Conservation (phyloP, 148 eudicot genomes). For the Fagopyrum esculentum region DNA sequence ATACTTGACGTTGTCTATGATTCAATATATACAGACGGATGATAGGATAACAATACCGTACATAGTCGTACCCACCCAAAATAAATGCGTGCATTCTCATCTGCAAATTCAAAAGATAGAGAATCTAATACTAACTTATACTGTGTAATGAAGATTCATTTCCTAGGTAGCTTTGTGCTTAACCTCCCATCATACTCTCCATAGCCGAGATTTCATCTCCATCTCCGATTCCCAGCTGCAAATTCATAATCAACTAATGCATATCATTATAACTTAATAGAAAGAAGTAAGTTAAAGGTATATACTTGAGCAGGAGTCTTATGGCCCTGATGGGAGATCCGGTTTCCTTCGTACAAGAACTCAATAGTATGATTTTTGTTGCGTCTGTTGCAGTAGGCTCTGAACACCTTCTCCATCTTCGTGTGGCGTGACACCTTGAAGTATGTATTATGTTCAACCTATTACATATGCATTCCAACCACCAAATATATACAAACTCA, state of each 20-base stretch:
- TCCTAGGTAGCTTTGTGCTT: neutral
- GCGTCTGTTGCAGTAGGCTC: neutral
- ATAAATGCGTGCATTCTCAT: too few species aligned
- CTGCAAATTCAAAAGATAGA: too few species aligned
- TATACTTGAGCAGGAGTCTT: neutral
- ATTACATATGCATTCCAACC: too few species aligned
- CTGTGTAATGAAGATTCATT: neutral
- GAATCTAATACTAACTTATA: too few species aligned
- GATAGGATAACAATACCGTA: too few species aligned
- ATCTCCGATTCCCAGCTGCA: neutral
- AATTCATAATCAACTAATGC: neutral
- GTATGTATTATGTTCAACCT: neutral
- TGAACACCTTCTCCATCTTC: neutral
- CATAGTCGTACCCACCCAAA: too few species aligned
- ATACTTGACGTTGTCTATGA: too few species aligned
- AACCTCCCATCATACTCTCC: neutral
- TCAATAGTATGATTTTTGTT: neutral
- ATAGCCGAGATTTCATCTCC: neutral
- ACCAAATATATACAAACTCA: too few species aligned
- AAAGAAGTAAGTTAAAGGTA: too few species aligned
- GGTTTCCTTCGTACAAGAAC: neutral
- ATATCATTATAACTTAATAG: too few species aligned
- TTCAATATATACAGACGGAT: too few species aligned
- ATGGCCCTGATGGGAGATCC: neutral
- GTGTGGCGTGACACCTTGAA: neutral